Percentiles rank a stretch among this genome's conserved stretches.
These are phyloP conservation scores for Dysphania ambrosioides DNA, from an alignment of 148 eudicot genomes.

Conservation along the genomic window DNA sequence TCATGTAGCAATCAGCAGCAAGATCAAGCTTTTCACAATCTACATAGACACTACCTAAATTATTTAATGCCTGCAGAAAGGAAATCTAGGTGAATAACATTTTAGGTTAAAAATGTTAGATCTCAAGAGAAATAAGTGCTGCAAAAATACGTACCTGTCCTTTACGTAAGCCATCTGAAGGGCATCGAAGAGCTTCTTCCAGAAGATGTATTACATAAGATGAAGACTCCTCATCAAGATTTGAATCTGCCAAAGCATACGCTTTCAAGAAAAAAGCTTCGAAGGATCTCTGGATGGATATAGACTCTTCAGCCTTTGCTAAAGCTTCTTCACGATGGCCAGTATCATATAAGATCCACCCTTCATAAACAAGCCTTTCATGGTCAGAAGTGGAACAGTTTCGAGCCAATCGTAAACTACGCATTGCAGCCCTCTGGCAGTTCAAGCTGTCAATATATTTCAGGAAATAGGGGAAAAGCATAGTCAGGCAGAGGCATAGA, in stretches of 20 bases:
- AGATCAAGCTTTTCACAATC: slow-evolving; percentile 84
- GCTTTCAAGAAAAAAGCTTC: slow-evolving; percentile 91
- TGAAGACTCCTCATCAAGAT: slow-evolving; percentile 68
- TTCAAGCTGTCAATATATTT: slow-evolving; percentile 47
- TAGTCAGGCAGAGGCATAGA: neutral
- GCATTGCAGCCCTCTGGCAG: slow-evolving; percentile 90
- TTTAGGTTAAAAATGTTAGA: neutral
- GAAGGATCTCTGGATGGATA: slow-evolving; percentile 72
- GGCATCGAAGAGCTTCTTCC: slow-evolving; percentile 88
- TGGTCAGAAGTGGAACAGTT: slow-evolving; percentile 66
- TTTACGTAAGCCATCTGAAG: slow-evolving; percentile 89
- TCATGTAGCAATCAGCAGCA: slow-evolving; percentile 87
- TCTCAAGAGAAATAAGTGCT: neutral
- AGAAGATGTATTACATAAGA: slow-evolving; percentile 63
- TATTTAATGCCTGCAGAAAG: slow-evolving; percentile 67
- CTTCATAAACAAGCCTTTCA: slow-evolving; percentile 84
- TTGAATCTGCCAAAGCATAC: slow-evolving; percentile 84
- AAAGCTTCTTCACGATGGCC: slow-evolving; percentile 90
- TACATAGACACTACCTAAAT: slow-evolving; percentile 81
- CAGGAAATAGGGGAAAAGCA: slow-evolving; percentile 10
- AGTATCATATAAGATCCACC: slow-evolving; percentile 86
- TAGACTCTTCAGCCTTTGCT: slow-evolving; percentile 79
- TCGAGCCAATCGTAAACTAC: slow-evolving; percentile 70
- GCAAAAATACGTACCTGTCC: slow-evolving; percentile 60
- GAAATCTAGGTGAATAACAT: slow-evolving; percentile 14